Evolutionary conservation across 2,329 filamentous ascomycete genomes (phyloP).

Genomic region (Colletotrichum higginsianum): DNA sequence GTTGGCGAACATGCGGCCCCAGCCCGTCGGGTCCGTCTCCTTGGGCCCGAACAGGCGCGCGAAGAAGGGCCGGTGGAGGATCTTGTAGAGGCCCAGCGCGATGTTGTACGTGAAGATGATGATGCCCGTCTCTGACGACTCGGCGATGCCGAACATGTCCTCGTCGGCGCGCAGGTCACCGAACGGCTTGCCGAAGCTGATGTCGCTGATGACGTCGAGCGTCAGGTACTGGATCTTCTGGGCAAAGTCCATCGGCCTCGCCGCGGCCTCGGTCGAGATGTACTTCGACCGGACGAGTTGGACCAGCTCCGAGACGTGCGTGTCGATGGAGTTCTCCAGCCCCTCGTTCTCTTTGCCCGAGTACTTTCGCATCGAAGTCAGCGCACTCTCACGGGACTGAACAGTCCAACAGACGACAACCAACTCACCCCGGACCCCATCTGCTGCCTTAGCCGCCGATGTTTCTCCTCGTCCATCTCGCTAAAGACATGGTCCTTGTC

Average conservation of each 20-base stretch:
- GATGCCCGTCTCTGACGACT: slow-evolving; percentile 54
- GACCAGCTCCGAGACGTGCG: slow-evolving; percentile 61
- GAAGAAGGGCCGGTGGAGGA: slow-evolving; percentile 36
- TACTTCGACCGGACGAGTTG: slow-evolving; percentile 62
- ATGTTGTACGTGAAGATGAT: slow-evolving; percentile 43
- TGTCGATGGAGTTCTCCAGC: slow-evolving; percentile 60
- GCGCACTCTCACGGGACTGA: neutral
- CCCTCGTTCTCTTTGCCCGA: slow-evolving; percentile 62
- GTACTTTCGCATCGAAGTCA: slow-evolving; percentile 51
- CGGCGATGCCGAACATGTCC: slow-evolving; percentile 64
- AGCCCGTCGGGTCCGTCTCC: slow-evolving; percentile 35
- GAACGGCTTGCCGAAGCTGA: slow-evolving; percentile 66
- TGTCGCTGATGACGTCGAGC: slow-evolving; percentile 67
- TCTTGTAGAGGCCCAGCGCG: slow-evolving; percentile 33
- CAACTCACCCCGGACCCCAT: slow-evolving; percentile 55
- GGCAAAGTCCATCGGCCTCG: slow-evolving; percentile 61
- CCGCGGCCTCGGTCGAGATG: slow-evolving; percentile 49
- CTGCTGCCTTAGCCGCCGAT: slow-evolving; percentile 56
- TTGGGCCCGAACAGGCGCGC: slow-evolving; percentile 36
- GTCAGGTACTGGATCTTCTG: slow-evolving; percentile 65
- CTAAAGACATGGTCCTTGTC: slow-evolving; percentile 55
- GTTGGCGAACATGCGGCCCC: slow-evolving; percentile 42
- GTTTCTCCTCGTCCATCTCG: slow-evolving; percentile 52
- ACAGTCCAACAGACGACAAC: neutral
- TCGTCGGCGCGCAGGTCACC: slow-evolving; percentile 61